These are phyloP conservation scores for Euphrasia arctica DNA, from an alignment of 305 asterid species.

Conservation along the genomic window DNA sequence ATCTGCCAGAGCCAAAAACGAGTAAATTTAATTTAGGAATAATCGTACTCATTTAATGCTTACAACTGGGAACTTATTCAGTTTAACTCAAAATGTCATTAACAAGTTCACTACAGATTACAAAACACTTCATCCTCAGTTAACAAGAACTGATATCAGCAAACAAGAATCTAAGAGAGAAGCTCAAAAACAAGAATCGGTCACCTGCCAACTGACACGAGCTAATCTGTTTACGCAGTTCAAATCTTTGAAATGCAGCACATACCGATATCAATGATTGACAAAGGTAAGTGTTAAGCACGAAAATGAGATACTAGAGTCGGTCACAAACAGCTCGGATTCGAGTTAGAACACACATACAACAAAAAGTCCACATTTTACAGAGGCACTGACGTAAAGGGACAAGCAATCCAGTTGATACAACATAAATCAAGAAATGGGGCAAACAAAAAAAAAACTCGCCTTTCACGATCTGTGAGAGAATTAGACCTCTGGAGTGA, in stretches of 20 bases:
- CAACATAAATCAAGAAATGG: constrained; percentile 1
- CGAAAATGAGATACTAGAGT: background rate
- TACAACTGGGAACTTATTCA: background rate
- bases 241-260: background rate
- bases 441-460: background rate
- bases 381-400: background rate
- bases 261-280: background rate
- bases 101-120: constrained; percentile 3
- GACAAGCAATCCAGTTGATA: constrained; percentile 4
- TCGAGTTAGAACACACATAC: constrained; percentile 16
- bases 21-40: constrained; percentile 25
- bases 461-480: constrained; percentile 74
- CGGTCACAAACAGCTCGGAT: constrained; percentile 19
- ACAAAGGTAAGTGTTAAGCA: too few species aligned
- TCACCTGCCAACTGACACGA: background rate
- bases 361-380: background rate
- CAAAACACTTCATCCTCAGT: background rate
- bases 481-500: constrained; percentile 59
- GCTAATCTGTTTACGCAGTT: background rate
- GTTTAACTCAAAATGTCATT: constrained; percentile 8
- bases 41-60: background rate
- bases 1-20: constrained; percentile 42
- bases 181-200: background rate
- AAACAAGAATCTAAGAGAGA: constrained; percentile 8
- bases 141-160: background rate